Evolutionary conservation across 768 basidiomycete species (phyloP).

Genomic region (Leccinum olivaceopallidum): DNA sequence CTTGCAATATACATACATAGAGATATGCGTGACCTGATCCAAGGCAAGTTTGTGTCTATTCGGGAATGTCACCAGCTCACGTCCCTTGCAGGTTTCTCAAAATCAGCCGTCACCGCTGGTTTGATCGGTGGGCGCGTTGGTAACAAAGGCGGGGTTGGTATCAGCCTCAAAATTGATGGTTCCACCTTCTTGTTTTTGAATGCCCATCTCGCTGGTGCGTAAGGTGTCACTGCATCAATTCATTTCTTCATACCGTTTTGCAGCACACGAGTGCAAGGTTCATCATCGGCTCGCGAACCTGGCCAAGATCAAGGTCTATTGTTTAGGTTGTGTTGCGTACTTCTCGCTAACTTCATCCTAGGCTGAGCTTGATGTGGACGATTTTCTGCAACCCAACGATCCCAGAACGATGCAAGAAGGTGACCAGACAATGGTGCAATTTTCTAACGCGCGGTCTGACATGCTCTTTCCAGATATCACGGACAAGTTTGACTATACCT

Average conservation of each 20-base stretch:
- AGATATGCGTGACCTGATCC: constrained; percentile 62
- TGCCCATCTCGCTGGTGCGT: constrained; percentile 81
- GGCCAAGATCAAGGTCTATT: constrained; percentile 77
- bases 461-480: constrained; percentile 55
- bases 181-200: constrained; percentile 87
- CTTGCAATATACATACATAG: constrained; percentile 74
- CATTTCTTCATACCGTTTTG: constrained; percentile 1
- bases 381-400: constrained; percentile 67
- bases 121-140: constrained; percentile 89
- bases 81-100: constrained; percentile 57
- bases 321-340: not conserved
- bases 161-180: constrained; percentile 81
- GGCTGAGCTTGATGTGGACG: constrained; percentile 77
- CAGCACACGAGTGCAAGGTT: constrained; percentile 77
- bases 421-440: constrained; percentile 23
- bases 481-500: constrained; percentile 86
- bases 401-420: constrained; percentile 72
- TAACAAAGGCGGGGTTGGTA: constrained; percentile 93
- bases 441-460: constrained; percentile 11
- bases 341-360: constrained; percentile 29
- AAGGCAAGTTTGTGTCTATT: constrained; percentile 41
- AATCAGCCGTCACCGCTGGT: constrained; percentile 84
- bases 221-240: not conserved
- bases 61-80: not conserved
- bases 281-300: constrained; percentile 84